Base-by-base conservation (phyloP, 2,329 filamentous ascomycete species). In the Microthyrium microscopicum region DNA sequence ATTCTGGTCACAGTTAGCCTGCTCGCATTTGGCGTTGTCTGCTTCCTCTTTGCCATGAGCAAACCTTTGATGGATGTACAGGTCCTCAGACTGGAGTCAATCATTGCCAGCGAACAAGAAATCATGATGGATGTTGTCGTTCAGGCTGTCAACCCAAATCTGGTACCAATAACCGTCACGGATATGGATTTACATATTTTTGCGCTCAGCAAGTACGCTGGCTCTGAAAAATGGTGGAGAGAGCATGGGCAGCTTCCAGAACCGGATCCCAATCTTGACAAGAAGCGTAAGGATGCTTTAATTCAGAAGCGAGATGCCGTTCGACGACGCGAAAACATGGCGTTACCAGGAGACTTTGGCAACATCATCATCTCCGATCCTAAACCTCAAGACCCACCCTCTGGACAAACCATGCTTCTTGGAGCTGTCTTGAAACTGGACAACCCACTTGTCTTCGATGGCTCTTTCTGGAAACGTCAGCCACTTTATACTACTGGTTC, bases 91-190 rank as follows among this genome's bases (percentile, higher is more conserved):
- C 83, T 98, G 43, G 73, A 78, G 45, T 91, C 93, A 43, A 83
- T 98, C 17, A 68, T 95, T 31, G 85, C 85, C 3, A 93, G 82
- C 45, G 82, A 93, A 53, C 82, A 93, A 52, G 85, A 95, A 51
- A 68, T 98, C 26, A 93, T 98, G 72, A 70, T 95, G 46, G 87
- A 98, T 53, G 60, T 98, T 31, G 73, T 81, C 15, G 82, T 98
- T 39, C 73, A 73, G 43, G 89, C 87, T 1, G 66, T 87, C 45
- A 98, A 98, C 50, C 85, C 87, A 1, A 98, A 95, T 45, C 74
- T 94, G 26, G 78, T 95, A 25, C 74, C 83, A 2, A 78, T 98
- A 26, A 78, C 78, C 3, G 73, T 98, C 24, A 75, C 80, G 41
- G 75, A 85, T 29, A 77, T 91, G 49, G 84, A 95, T 50, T 66